phyloP scores from a whole-genome alignment of 768 basidiomycete species.

The Russula sp. region DNA sequence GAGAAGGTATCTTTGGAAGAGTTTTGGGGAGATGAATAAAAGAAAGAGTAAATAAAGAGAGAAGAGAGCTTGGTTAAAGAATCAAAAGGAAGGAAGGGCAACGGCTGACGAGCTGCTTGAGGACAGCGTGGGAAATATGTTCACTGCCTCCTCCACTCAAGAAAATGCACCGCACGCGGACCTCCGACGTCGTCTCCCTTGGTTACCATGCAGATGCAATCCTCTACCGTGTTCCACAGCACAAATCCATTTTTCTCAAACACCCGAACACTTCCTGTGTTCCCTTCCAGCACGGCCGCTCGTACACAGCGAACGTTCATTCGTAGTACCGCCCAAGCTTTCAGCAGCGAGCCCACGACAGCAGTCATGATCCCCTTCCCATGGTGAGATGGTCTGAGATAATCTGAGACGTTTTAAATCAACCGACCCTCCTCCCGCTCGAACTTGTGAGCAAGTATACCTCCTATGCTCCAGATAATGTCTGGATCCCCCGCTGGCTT shows the following conservation, averaged over 20 bases:
- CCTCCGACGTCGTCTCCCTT: constrained; percentile 25
- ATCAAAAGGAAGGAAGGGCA: background rate
- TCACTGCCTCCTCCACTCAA: constrained; percentile 19
- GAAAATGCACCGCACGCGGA: constrained; percentile 21
- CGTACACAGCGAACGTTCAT: constrained; percentile 49
- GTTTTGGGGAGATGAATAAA: background rate
- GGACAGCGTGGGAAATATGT: background rate
- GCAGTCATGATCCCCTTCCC: constrained; percentile 67
- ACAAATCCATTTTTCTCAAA: constrained; percentile 62
- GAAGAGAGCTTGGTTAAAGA: background rate
- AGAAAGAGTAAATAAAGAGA: background rate
- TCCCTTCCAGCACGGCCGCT: constrained; percentile 41
- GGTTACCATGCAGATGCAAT: constrained; percentile 35
- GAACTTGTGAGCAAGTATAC: constrained; percentile 30
- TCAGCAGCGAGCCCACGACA: constrained; percentile 46
- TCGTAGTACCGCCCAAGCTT: constrained; percentile 55
- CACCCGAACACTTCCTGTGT: constrained; percentile 53
- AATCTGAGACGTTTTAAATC: constrained; percentile 37
- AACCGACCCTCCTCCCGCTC: background rate
- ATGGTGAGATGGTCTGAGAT: constrained; percentile 52
- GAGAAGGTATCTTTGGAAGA: no score
- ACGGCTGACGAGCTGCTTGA: background rate
- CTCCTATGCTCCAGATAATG: constrained; percentile 56
- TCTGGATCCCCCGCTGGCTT: constrained; percentile 42
- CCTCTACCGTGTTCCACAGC: constrained; percentile 33